Evolutionary conservation across 257 asterid species (phyloP), one percentile per base, ranked within the genome.

Genomic region (Penstemon davidsonii): DNA sequence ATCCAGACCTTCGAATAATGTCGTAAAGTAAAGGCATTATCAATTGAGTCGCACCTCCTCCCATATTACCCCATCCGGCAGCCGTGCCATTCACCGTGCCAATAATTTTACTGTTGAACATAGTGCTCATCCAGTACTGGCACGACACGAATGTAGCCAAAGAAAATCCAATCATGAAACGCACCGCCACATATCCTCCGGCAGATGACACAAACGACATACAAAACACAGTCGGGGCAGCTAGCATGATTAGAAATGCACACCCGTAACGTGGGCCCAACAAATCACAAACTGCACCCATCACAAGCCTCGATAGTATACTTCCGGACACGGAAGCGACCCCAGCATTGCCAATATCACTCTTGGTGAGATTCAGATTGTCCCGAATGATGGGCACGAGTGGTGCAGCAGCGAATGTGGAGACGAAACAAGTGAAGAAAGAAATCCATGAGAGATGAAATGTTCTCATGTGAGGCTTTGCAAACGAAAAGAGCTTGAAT

Each of bases 371-470:
- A 12, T 40, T 40, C 5, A 60, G 4, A 5, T 60, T 60, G 51
- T 60, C 65, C 1, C 65, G 65, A 3, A 60, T 60, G 25, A 40
- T 60, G 0, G 65, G 65, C 0, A 62, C 42, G 0, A 62, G n/a
- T 18, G 55, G 67, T 1, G 55, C 55, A 8, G 67, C 53, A 15
- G 55, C 53, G 8, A 62, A 62, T 0, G 67, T 62, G 0, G 67
- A 62, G 9, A 62, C 43, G 54, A 62, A 44, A 13, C 67, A 62
- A 9, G 67, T 62, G 67, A 62, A 62, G 8, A 62, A 62, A 4
- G 67, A 62, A 33, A 44, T 62, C 67, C 67, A 62, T 2, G 67
- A 11, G 10, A 62, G 33, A 41, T 62, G 67, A 11, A 62, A 62
- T 0, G 65, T 11, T 41, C 51, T 60, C 65, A 60, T 60, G 65